Percentiles rank a stretch among this genome's conserved stretches.
These are phyloP conservation scores for Malassezia nana DNA, from an alignment of 1,284 basidiomycete genomes.

Conservation along the genomic window DNA sequence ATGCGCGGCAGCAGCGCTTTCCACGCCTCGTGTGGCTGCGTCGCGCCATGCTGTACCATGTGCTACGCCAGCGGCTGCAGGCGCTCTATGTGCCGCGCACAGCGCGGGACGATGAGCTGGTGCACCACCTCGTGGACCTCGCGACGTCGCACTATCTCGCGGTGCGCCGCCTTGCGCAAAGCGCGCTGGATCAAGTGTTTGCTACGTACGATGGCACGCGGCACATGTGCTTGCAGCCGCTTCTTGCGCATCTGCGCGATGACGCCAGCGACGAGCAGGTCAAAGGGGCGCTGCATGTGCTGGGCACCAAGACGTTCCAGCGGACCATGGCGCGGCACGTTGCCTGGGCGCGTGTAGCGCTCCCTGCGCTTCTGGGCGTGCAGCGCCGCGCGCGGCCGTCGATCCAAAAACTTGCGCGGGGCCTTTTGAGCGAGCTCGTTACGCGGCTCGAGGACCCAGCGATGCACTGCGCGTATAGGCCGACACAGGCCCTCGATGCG, in stretches of 20 bases:
- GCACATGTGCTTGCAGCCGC: constrained; percentile 59
- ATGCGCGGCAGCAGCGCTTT: constrained; percentile 64
- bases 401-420: constrained; percentile 73
- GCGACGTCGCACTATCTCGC: constrained; percentile 54
- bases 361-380: constrained; percentile 65
- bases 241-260: constrained; percentile 58
- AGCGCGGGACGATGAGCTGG: constrained; percentile 66
- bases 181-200: constrained; percentile 60
- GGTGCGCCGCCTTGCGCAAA: constrained; percentile 60
- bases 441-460: constrained; percentile 47
- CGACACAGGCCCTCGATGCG: constrained; percentile 21
- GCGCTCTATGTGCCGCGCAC: constrained; percentile 70
- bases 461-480: constrained; percentile 24
- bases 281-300: constrained; percentile 84
- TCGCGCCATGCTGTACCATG: constrained; percentile 61
- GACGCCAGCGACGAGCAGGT: constrained; percentile 71
- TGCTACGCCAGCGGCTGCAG: constrained; percentile 60
- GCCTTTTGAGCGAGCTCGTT: constrained; percentile 59
- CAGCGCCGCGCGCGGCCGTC: constrained; percentile 88
- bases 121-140: constrained; percentile 68
- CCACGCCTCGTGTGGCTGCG: constrained; percentile 67
- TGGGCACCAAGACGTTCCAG: constrained; percentile 61
- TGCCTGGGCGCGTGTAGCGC: constrained; percentile 59
- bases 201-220: constrained; percentile 75
- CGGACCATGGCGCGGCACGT: constrained; percentile 55